These are phyloP conservation scores for Erodium texanum DNA, from an alignment of 441 rosid species.

Conservation along the genomic window DNA sequence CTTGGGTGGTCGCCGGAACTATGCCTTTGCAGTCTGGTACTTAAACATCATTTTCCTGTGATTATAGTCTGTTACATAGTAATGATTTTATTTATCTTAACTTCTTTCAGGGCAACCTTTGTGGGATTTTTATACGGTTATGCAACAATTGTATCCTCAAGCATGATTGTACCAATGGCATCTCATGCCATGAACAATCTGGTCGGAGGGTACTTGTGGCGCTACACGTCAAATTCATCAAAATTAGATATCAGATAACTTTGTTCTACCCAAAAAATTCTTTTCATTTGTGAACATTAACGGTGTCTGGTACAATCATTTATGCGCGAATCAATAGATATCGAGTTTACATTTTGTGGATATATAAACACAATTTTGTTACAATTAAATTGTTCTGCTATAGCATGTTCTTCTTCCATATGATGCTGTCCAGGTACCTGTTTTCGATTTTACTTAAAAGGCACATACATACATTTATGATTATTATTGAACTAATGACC, in stretches of 20 bases:
- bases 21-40: conserved; percentile 80
- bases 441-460: too few relatives aligned
- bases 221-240: conserved; percentile 35
- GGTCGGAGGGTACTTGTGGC: conserved; percentile 69
- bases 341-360: too few relatives aligned
- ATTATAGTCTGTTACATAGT: not conserved
- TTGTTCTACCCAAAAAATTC: not conserved
- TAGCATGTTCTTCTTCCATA: too few relatives aligned
- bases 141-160: conserved; percentile 53
- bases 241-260: conserved; percentile 15
- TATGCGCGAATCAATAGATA: too few relatives aligned
- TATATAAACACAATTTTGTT: too few relatives aligned
- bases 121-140: conserved; percentile 69
- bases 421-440: too few relatives aligned
- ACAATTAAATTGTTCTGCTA: too few relatives aligned
- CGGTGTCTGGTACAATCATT: too few relatives aligned
- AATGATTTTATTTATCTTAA: not conserved
- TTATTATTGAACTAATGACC: too few relatives aligned
- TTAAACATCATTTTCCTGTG: not conserved
- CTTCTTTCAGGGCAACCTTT: conserved; percentile 61
- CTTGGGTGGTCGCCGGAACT: conserved; percentile 74
- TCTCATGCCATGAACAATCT: conserved; percentile 78
- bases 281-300: not conserved
- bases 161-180: conserved; percentile 63
- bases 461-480: too few relatives aligned